phyloP scores from a whole-genome alignment of 345 rosid species.

The Boechera stricta region DNA sequence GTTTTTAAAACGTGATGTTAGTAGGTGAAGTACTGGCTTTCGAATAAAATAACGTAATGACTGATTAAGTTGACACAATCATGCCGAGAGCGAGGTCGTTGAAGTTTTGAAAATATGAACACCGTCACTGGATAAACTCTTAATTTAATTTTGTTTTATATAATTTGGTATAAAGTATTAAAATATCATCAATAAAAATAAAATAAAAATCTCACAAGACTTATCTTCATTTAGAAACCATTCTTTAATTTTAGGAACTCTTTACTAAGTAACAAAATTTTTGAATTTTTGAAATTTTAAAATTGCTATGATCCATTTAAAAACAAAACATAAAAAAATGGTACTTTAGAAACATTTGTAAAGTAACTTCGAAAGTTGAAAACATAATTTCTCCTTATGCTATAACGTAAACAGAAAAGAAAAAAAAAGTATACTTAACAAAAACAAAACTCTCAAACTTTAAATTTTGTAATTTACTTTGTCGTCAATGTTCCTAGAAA shows the following conservation, averaged over 20 bases:
- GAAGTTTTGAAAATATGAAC: background rate
- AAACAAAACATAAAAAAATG: background rate
- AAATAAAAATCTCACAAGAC: background rate
- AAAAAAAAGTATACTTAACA: background rate
- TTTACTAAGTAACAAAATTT: too few species aligned
- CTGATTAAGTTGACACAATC: background rate
- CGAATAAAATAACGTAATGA: background rate
- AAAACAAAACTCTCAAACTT: background rate
- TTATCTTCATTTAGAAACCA: background rate
- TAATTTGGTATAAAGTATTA: background rate
- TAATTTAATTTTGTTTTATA: background rate
- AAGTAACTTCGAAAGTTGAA: background rate
- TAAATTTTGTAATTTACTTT: background rate
- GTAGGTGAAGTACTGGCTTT: constrained; percentile 37
- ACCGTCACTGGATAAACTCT: background rate
- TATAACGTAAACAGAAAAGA: background rate
- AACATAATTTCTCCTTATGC: background rate
- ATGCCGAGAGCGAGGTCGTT: background rate
- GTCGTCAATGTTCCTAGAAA: background rate
- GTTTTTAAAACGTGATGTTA: constrained; percentile 46
- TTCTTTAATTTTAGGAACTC: background rate
- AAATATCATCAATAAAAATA: background rate
- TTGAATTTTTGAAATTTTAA: too few species aligned
- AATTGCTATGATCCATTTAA: background rate
- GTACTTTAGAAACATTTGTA: background rate